phyloP scores from a whole-genome alignment of 768 basidiomycete genomes.

The Nidularia pulvinata region DNA sequence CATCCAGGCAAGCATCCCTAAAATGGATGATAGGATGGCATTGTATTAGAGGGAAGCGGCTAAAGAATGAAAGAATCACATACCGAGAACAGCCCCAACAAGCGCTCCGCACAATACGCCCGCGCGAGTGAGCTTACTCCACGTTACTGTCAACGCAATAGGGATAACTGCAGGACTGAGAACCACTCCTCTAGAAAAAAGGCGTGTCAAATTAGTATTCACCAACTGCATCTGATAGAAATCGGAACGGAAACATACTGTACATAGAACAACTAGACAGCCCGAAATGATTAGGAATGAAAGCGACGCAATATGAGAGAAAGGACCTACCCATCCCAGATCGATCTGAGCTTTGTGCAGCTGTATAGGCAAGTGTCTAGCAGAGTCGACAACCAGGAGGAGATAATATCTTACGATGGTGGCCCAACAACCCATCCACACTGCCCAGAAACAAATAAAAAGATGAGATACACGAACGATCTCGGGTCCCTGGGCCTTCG shows the following conservation, averaged over 20 bases:
- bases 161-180: conserved; percentile 52
- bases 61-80: no score
- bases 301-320: not conserved
- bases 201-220: not conserved
- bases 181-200: conserved; percentile 37
- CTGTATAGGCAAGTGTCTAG: conserved; percentile 12
- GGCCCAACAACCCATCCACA: conserved; percentile 43
- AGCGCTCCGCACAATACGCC: conserved; percentile 39
- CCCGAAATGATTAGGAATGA: not conserved
- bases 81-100: conserved; percentile 36
- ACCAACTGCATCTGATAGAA: not conserved
- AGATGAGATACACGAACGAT: conserved; percentile 37
- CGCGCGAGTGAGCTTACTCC: conserved; percentile 39
- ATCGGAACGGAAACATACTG: conserved; percentile 25
- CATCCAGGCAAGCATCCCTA: conserved; percentile 53
- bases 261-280: conserved; percentile 35
- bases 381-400: not conserved
- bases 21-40: no score
- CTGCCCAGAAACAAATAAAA: conserved; percentile 39
- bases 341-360: conserved; percentile 43
- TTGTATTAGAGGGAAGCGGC: no score
- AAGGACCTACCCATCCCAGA: conserved; percentile 39
- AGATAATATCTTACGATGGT: conserved; percentile 23
- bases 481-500: conserved; percentile 30
- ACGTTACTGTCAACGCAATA: conserved; percentile 42